Conservation (phyloP, 495 filamentous ascomycete species). For the Hypoxylon cercidicola region DNA sequence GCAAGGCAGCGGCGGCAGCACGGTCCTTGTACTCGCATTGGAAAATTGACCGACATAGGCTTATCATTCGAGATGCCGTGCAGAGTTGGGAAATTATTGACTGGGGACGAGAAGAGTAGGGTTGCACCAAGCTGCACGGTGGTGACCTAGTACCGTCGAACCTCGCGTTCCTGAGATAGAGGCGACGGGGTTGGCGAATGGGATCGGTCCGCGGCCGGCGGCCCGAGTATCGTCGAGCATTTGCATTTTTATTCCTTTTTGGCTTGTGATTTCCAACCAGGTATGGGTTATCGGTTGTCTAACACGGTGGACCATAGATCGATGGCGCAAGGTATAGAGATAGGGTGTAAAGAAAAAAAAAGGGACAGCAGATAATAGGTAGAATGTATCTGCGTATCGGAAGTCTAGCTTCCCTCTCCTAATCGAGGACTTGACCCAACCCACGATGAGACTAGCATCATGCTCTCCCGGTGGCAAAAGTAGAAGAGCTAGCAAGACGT, state of each 20-base stretch:
- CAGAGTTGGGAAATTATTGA: slow-evolving; percentile 67
- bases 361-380: slow-evolving; percentile 4
- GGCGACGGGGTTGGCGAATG: slow-evolving; percentile 42
- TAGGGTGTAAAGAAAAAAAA: slow-evolving; percentile 19
- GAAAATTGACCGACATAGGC: slow-evolving; percentile 71
- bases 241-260: slow-evolving; percentile 16
- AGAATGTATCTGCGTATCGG: slow-evolving; percentile 29
- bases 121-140: slow-evolving; percentile 43
- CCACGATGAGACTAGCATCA: slow-evolving; percentile 29
- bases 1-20: slow-evolving; percentile 61
- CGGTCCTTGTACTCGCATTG: slow-evolving; percentile 65
- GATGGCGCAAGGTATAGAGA: slow-evolving; percentile 16
- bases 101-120: slow-evolving; percentile 59
- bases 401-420: slow-evolving; percentile 38
- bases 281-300: slow-evolving; percentile 12
- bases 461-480: slow-evolving; percentile 30
- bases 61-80: slow-evolving; percentile 67
- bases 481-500: slow-evolving; percentile 2
- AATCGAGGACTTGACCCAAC: slow-evolving; percentile 39
- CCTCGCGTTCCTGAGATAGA: slow-evolving; percentile 38
- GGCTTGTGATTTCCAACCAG: slow-evolving; percentile 37
- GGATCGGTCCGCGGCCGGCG: slow-evolving; percentile 30
- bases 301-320: slow-evolving; percentile 27
- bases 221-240: slow-evolving; percentile 11
- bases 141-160: slow-evolving; percentile 25